Evolutionary conservation across 2,329 filamentous ascomycete genomes (phyloP).

Genomic region (Ophiocordyceps polyrhachis-furcata): DNA sequence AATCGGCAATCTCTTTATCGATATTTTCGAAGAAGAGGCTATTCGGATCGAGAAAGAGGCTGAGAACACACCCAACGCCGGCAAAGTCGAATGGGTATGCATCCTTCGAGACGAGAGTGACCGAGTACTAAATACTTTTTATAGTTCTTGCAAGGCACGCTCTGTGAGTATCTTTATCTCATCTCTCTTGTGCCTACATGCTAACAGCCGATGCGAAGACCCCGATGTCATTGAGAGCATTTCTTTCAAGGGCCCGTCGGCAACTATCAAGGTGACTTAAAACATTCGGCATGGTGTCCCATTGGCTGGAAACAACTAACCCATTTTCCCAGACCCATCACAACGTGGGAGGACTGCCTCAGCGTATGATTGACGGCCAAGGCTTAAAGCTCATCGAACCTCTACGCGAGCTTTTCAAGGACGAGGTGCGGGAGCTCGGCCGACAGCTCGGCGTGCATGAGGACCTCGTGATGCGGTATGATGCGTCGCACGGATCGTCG

Average conservation of each 20-base stretch:
- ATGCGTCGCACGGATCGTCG: background rate
- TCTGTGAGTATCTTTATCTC: slow-evolving; percentile 27
- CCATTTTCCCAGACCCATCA: slow-evolving; percentile 16
- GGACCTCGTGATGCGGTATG: slow-evolving; percentile 13
- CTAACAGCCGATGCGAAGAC: background rate
- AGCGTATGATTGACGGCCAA: slow-evolving; percentile 28
- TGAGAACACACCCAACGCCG: slow-evolving; percentile 45
- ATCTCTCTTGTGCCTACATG: background rate
- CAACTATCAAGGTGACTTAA: slow-evolving; percentile 25
- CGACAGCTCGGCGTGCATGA: slow-evolving; percentile 14
- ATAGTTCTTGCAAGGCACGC: slow-evolving; percentile 64
- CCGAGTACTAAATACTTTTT: background rate
- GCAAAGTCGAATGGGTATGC: slow-evolving; percentile 48
- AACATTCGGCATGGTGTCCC: background rate
- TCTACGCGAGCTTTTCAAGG: slow-evolving; percentile 7
- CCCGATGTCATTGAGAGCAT: slow-evolving; percentile 26
- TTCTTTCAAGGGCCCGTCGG: slow-evolving; percentile 27
- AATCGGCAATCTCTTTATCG: slow-evolving; percentile 52
- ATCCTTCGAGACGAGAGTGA: background rate
- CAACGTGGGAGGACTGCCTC: slow-evolving; percentile 50
- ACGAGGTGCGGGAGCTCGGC: slow-evolving; percentile 29
- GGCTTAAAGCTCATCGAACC: slow-evolving; percentile 38
- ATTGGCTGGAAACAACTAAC: background rate
- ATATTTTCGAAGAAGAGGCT: slow-evolving; percentile 64
- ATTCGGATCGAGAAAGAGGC: slow-evolving; percentile 49